Conservation (phyloP, 305 asterid genomes). For the Fraxinus nigra region DNA sequence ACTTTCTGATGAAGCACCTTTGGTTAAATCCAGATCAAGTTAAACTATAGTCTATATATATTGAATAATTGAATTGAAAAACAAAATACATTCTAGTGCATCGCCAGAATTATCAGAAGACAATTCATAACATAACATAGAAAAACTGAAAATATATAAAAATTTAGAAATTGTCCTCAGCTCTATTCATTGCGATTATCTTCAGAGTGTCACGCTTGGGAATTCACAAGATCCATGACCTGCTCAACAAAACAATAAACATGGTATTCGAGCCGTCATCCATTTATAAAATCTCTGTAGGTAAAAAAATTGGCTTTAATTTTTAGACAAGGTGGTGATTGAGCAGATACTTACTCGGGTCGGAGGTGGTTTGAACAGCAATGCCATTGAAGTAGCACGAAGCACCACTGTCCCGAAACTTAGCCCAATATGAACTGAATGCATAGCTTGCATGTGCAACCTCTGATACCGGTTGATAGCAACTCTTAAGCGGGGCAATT, state of each 20-base stretch:
- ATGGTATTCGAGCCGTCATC: neutral
- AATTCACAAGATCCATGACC: conserved; percentile 67
- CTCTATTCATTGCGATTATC: conserved; percentile 3
- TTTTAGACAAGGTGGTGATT: neutral
- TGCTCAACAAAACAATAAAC: conserved; percentile 25
- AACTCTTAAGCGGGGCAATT: conserved; percentile 50
- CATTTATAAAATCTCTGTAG: neutral
- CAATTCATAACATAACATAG: neutral
- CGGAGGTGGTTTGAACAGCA: conserved; percentile 55
- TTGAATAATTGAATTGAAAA: neutral
- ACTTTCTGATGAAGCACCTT: neutral
- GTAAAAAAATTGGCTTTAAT: neutral
- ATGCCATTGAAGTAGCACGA: conserved; percentile 73
- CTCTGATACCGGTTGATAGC: conserved; percentile 60
- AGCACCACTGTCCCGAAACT: conserved; percentile 49
- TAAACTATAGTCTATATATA: neutral
- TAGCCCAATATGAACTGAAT: conserved; percentile 77
- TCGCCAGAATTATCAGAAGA: neutral
- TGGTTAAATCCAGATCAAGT: neutral
- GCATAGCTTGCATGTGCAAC: conserved; percentile 68
- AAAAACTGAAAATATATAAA: neutral
- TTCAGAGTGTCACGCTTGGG: conserved; percentile 55
- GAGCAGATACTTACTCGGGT: conserved; percentile 55
- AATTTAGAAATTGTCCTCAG: neutral
- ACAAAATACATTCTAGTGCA: neutral